Evolutionary conservation across 164 flowering plant species (phyloP), one percentile per base, ranked within the genome.

Genomic region (Akebia trifoliata): DNA sequence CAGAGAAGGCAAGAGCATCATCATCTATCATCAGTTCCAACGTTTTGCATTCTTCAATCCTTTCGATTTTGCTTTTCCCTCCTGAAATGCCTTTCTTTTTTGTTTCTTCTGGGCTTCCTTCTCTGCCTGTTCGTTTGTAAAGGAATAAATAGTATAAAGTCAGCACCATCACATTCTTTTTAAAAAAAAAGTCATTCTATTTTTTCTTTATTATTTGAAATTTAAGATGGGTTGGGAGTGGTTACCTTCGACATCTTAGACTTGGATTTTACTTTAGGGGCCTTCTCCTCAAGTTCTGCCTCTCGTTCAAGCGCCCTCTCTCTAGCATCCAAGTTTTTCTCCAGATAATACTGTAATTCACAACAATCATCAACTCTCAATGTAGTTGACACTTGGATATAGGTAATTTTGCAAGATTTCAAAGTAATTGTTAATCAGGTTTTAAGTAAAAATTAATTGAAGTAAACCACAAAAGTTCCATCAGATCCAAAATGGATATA

Each of bases 221-320:
- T n/a, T n/a, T n/a, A n/a, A n/a, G n/a, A n/a, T n/a, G n/a, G n/a
- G n/a, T n/a, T n/a, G 18, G 18, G n/a, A 26, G 51, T n/a, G 39
- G 22, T 29, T 68, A 86, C 99, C 89, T 93, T 93, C 4, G 99
- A 85, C 97, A 93, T 84, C 77, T 93, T 93, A 56, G 99, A 87
- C 76, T 93, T 93, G 44, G 97, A 90, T 71, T 93, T 93, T 10
- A 75, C 64, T 76, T 93, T 93, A 2, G 98, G 90, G 50, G 94
- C 86, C 76, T 84, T 90, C 38, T 80, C 98, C 39, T 93, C 94
- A 3, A 93, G 80, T 72, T 85, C 96, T 15, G 85, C 99, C 75
- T 93, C 99, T 2, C 99, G 87, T 69, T 87, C 90, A 8, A 84
- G 81, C 61, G 69, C 94, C 63, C 65, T 79, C 34, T 56, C 72